These are phyloP conservation scores for Phalaenopsis hybrid DNA, from an alignment of 116 monocot genomes.

Conservation along the genomic window DNA sequence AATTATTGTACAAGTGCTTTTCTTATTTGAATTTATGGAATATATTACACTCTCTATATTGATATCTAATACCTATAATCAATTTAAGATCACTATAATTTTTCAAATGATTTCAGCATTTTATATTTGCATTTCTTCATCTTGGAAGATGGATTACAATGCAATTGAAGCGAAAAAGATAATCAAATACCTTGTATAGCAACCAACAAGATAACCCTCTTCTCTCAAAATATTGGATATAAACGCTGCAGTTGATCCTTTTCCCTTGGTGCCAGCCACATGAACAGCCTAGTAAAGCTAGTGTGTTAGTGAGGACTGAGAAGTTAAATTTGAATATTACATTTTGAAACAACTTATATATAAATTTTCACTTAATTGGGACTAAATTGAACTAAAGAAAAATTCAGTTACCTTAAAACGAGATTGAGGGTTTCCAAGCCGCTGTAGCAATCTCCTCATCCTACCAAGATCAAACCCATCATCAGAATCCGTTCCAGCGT, in stretches of 20 bases:
- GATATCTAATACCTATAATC: neutral
- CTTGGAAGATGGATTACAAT: neutral
- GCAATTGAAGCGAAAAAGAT: neutral
- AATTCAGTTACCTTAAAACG: constrained; percentile 40
- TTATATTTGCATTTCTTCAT: neutral
- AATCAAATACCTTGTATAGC: constrained; percentile 74
- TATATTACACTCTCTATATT: neutral
- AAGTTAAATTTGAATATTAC: neutral
- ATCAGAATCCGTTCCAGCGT: constrained; percentile 68
- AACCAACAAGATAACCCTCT: constrained; percentile 78
- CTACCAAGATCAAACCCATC: constrained; percentile 95
- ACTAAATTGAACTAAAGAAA: no score
- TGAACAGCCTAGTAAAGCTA: constrained; percentile 61
- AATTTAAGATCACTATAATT: neutral
- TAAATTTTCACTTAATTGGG: no score
- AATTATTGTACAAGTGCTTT: neutral
- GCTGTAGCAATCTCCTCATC: constrained; percentile 59
- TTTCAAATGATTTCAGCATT: neutral
- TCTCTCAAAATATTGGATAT: constrained; percentile 78
- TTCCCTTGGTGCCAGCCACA: constrained; percentile 96
- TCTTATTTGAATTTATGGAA: neutral
- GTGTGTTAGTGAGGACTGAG: neutral
- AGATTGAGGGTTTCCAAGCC: constrained; percentile 73
- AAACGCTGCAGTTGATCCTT: constrained; percentile 91
- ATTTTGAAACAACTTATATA: neutral